Evolutionary conservation across 495 filamentous ascomycete species (phyloP), one percentile per base, ranked within the genome.

Genomic region (Collariella sp.): DNA sequence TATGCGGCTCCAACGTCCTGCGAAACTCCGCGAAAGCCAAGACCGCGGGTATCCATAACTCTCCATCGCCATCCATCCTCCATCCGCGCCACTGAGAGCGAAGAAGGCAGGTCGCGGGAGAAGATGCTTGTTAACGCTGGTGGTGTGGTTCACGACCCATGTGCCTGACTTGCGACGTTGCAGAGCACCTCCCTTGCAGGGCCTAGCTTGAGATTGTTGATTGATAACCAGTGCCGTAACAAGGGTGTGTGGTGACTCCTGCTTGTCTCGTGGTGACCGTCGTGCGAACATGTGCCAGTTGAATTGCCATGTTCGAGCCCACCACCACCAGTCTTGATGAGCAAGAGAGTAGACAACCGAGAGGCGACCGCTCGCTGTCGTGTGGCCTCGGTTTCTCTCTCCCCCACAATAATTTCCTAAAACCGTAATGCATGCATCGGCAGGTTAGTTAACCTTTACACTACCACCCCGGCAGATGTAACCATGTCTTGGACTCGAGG

Each of bases 391-490:
- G 9, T 11, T 33, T 7, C 6, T 5, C 12, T 38, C 15, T 38
- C 15, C 35, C 5, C 5, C 5, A 38, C 4, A 5, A 38, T n/a
- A n/a, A n/a, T n/a, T 38, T 38, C 46, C 31, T 33, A 47, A 16
- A 22, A 12, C 11, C 19, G 16, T 2, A 12, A 13, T 49, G 50
- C 50, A 52, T 52, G 39, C 50, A 18, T 26, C 50, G 23, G 35
- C 29, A 43, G 35, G 35, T 44, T 44, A 43, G 40, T 31, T 35
- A n/a, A n/a, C 44, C 26, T 44, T 35, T 35, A 52, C 50, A 38
- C 34, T 38, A 34, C 16, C 39, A 44, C 6, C 50, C 50, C 50
- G 40, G 50, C 39, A 44, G 23, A 47, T 53, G 50, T 39, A 45
- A 53, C 50, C 31, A 13, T 36, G 10, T 36, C 9, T 16, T 7